A percentile compares a stretch with the other conserved stretches of the same genome.
phyloP scores from a whole-genome alignment of 768 basidiomycete genomes.

The Boletus rubroflammeus region DNA sequence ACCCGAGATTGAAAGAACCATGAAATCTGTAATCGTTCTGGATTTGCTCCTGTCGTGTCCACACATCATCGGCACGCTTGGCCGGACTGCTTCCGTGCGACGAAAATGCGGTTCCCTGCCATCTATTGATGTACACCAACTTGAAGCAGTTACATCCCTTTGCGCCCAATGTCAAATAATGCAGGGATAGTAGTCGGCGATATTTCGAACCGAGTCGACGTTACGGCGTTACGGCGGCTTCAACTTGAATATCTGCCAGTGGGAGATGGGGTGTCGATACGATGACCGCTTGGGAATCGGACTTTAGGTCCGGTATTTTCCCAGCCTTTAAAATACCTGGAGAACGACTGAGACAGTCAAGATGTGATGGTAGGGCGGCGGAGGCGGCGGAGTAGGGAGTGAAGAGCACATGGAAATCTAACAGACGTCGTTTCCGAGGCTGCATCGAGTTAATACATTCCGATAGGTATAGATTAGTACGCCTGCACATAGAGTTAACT shows the following conservation, averaged over 20 bases:
- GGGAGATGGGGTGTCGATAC: background rate
- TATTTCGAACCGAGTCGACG: no score
- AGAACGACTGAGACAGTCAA: background rate
- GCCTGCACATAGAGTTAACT: background rate
- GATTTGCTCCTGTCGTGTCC: background rate
- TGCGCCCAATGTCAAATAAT: background rate
- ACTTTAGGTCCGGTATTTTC: background rate
- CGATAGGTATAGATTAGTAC: background rate
- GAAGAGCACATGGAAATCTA: background rate
- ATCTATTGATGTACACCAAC: background rate
- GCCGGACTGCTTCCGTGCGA: background rate
- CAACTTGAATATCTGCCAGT: no score
- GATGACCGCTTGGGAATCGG: background rate
- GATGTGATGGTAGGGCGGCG: background rate
- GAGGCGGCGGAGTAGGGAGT: background rate
- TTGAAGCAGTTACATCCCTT: background rate
- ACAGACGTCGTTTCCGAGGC: background rate
- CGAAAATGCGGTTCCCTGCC: background rate
- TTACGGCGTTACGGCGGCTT: background rate
- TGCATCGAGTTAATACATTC: background rate
- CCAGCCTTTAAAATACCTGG: no score
- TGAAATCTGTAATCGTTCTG: background rate
- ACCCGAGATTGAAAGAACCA: background rate
- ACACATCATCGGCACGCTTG: background rate
- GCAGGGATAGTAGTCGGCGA: background rate